Base-by-base conservation (phyloP, 2,329 filamentous ascomycete species). In the Paramyrothecium roridum region DNA sequence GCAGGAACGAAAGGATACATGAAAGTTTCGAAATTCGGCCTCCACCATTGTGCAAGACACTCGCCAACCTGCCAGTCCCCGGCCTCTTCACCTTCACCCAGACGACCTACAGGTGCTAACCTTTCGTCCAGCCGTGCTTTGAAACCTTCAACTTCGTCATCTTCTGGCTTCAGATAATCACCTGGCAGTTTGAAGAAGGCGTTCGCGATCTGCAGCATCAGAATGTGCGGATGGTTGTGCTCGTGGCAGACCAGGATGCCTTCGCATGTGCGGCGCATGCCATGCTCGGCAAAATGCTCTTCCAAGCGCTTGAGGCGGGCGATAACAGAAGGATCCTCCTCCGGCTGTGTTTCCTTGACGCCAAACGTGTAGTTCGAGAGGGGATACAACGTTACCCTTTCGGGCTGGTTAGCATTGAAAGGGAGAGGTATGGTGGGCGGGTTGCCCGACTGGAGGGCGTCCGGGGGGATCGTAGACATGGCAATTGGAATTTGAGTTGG, bases 121-220 rank as follows among this genome's bases (percentile, higher is more conserved):
- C 95, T 85, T 76, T 98, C 93, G 71, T 98, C 96, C 57, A 99
- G 81, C 37, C 93, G 87, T 48, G 84, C 78, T 78, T 97, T 97
- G 84, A 99, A 98, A n/a, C 93, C 95, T 55, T 89, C 85, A 54
- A 96, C 82, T 77, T 99, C 95, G 61, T 96, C 91, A 65, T 96
- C 93, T 63, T 91, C 89, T 47, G 90, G 89, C 54, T 87, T 85
- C 48, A 99, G 85, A 72, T 98, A 99, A 75, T 98, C 95, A 56
- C 95, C 95, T 0, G 95, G 95, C 72, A 99, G 84, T 78, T 99
- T 99, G 80, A 99, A 99, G 79, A 99, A 99, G 22, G 95, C 93
- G 73, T 99, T 99, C 53, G 95, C 95, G 67, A 99, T 99, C 80
- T 99, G 95, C 60, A 99, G 83, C 95, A 99, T 98, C 63, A 99